Percentiles rank a stretch among this genome's conserved stretches.
Evolutionary conservation across 2,329 filamentous ascomycete species (phyloP).

Genomic region (Arthrobotrys sinensis): DNA sequence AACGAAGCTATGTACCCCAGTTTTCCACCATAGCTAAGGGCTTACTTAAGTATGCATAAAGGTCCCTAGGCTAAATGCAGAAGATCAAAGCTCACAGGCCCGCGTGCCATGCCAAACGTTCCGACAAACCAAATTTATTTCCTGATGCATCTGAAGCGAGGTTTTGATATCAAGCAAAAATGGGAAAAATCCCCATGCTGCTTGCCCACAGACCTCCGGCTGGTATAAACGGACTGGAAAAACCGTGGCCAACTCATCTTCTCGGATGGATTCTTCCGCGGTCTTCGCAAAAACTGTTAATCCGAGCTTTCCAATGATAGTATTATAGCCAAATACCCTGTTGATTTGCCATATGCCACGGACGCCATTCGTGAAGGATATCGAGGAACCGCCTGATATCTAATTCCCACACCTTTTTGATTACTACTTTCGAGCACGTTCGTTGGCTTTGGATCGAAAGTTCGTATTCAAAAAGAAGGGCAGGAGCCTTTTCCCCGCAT

Average conservation of each 20-base stretch:
- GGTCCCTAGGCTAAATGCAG: slow-evolving; percentile 59
- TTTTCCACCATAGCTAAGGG: slow-evolving; percentile 35
- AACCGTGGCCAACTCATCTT: slow-evolving; percentile 44
- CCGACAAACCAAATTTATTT: slow-evolving; percentile 37
- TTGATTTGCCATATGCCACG: slow-evolving; percentile 12
- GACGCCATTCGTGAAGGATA: slow-evolving; percentile 3
- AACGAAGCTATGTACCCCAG: slow-evolving; percentile 40
- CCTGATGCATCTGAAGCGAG: slow-evolving; percentile 39
- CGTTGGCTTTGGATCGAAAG: slow-evolving; percentile 14
- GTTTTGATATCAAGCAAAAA: slow-evolving; percentile 26
- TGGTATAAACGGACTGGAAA: slow-evolving; percentile 47
- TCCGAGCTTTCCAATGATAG: slow-evolving; percentile 27
- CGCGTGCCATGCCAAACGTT: slow-evolving; percentile 23
- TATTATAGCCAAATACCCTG: slow-evolving; percentile 24
- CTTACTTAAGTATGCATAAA: slow-evolving; percentile 38
- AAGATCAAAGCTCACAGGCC: slow-evolving; percentile 56
- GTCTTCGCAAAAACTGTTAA: slow-evolving; percentile 60
- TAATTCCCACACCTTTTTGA: slow-evolving; percentile 56
- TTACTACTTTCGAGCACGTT: not conserved
- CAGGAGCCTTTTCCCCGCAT: slow-evolving; percentile 46
- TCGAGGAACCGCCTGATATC: slow-evolving; percentile 39
- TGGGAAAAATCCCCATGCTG: slow-evolving; percentile 8
- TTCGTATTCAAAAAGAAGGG: slow-evolving; percentile 20
- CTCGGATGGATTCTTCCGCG: slow-evolving; percentile 58
- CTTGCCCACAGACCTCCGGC: slow-evolving; percentile 31